Conservation (phyloP, 73 alveolate genomes). For the Blepharisma japonicum region DNA sequence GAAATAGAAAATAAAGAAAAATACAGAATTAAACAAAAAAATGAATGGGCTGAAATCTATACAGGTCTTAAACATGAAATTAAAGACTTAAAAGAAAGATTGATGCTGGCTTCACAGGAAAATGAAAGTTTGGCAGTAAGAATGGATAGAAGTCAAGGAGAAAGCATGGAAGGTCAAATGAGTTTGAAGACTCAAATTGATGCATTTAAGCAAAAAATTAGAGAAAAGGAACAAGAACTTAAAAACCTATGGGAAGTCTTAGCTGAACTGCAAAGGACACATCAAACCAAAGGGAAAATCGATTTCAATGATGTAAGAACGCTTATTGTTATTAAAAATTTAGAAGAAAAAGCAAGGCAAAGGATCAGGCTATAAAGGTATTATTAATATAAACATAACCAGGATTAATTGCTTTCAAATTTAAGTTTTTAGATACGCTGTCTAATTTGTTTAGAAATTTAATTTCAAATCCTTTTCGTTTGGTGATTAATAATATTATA, state of each 20-base stretch:
- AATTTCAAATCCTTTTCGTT: too few species aligned
- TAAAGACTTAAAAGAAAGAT: background rate
- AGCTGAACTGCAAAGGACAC: background rate
- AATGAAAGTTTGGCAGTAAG: background rate
- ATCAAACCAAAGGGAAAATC: background rate
- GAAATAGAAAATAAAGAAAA: slow-evolving; percentile 26
- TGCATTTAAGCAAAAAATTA: background rate
- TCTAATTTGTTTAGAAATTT: too few species aligned
- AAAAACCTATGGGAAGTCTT: background rate
- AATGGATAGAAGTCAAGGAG: background rate
- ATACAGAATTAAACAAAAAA: slow-evolving; percentile 25
- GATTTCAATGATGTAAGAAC: slow-evolving; percentile 16
- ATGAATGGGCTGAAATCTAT: slow-evolving; percentile 29
- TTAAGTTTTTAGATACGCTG: too few species aligned
- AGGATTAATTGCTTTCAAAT: too few species aligned
- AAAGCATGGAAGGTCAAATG: background rate
- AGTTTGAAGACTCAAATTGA: background rate
- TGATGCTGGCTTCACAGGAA: background rate
- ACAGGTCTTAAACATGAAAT: slow-evolving; percentile 27
- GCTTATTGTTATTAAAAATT: background rate
- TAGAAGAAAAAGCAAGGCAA: slow-evolving; percentile 6
- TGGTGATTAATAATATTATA: too few species aligned
- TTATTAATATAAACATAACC: too few species aligned
- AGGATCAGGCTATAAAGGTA: too few species aligned
- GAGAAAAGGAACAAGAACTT: slow-evolving; percentile 2